Conservation (phyloP, 2,329 filamentous ascomycete species). For the Atkinsonella texensis region DNA sequence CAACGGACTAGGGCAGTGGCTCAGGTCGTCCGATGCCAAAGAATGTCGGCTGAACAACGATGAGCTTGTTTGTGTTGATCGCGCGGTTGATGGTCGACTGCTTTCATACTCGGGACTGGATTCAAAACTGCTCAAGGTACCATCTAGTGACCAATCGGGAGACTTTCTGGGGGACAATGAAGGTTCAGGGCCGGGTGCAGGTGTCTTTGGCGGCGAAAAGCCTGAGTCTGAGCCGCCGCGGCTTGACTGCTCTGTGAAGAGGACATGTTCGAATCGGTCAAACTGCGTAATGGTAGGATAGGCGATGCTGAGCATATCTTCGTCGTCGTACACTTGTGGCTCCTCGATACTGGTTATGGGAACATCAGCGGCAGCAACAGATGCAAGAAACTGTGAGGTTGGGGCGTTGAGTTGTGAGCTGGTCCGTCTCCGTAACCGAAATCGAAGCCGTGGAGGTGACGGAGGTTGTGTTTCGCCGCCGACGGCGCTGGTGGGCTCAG, state of each 20-base stretch:
- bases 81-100: slow-evolving; percentile 46
- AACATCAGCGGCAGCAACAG: slow-evolving; percentile 51
- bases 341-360: slow-evolving; percentile 54
- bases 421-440: slow-evolving; percentile 44
- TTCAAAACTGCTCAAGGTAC: slow-evolving; percentile 43
- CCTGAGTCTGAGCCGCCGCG: slow-evolving; percentile 22
- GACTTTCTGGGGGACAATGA: slow-evolving; percentile 34
- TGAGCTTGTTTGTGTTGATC: slow-evolving; percentile 45
- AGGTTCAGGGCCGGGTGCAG: slow-evolving; percentile 34
- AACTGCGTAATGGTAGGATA: slow-evolving; percentile 23
- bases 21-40: slow-evolving; percentile 41
- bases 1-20: slow-evolving; percentile 39
- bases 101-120: slow-evolving; percentile 48
- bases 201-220: slow-evolving; percentile 48
- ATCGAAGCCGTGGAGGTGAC: slow-evolving; percentile 39
- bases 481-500: slow-evolving; percentile 33
- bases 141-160: slow-evolving; percentile 48
- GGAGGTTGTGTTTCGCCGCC: slow-evolving; percentile 27
- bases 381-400: slow-evolving; percentile 55
- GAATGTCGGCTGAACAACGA: slow-evolving; percentile 47
- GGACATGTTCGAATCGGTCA: slow-evolving; percentile 20
- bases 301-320: slow-evolving; percentile 27
- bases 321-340: slow-evolving; percentile 31
- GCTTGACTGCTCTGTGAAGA: slow-evolving; percentile 18
- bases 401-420: slow-evolving; percentile 40